These are phyloP conservation scores for Schizochytrium sp. DNA, from an alignment of 108 stramenopile species.

Conservation along the genomic window DNA sequence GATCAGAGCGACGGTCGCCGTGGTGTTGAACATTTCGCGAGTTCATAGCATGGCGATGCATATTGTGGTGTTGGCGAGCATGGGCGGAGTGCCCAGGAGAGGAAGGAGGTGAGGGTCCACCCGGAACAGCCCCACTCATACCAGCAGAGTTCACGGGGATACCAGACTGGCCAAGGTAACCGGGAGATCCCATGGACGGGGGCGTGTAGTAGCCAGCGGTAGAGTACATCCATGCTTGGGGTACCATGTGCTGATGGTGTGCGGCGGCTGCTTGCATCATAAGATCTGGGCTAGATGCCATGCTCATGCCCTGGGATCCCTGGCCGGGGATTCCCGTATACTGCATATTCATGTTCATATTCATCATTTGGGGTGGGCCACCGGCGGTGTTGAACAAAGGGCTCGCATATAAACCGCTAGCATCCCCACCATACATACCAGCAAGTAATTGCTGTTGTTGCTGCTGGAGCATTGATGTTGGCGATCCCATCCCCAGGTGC, in stretches of 20 bases:
- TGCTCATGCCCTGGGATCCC: not conserved
- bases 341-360: conserved; percentile 17
- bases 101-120: not conserved
- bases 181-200: not conserved
- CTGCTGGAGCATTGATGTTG: no score
- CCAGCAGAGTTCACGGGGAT: not conserved
- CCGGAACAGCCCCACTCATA: not conserved
- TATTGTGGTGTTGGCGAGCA: not conserved
- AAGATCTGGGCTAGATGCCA: not conserved
- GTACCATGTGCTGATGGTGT: not conserved
- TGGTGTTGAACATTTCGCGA: not conserved
- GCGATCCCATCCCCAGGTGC: no score
- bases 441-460: no score
- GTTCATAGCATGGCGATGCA: not conserved
- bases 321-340: not conserved
- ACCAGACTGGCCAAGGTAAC: not conserved
- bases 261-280: not conserved
- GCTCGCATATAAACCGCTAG: not conserved
- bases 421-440: not conserved
- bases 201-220: not conserved
- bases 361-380: not conserved
- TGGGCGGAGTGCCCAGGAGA: not conserved
- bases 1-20: not conserved
- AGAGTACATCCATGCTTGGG: conserved; percentile 23
- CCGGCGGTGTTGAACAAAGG: not conserved